A percentile compares a stretch with the other conserved stretches of the same genome.
phyloP scores from a whole-genome alignment of 306 rosid genomes.

The Mimosa pudica region DNA sequence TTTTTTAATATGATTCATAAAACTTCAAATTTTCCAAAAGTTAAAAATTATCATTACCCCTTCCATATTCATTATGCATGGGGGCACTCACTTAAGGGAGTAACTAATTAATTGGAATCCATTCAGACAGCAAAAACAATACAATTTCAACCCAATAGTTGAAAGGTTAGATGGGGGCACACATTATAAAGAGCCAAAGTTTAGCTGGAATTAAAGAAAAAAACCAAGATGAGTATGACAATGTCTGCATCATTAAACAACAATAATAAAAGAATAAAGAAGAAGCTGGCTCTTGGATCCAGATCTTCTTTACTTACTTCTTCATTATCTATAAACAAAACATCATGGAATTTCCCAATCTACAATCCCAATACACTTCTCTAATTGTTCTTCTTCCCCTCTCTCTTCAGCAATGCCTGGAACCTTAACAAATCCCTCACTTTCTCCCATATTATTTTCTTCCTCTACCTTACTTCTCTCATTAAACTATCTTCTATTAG shows the following conservation, averaged over 20 bases:
- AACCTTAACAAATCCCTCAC: conserved; percentile 68
- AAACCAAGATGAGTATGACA: conserved; percentile 42
- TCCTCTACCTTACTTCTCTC: conserved; percentile 52
- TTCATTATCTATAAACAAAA: conserved; percentile 78
- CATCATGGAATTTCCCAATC: conserved; percentile 91
- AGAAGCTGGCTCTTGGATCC: conserved; percentile 67
- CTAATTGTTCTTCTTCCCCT: conserved; percentile 39
- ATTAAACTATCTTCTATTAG: conserved; percentile 50
- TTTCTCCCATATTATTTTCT: conserved; percentile 63
- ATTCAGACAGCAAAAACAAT: conserved; percentile 39
- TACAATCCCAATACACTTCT: conserved; percentile 89
- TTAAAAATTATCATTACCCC: neutral
- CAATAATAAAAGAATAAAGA: conserved; percentile 58
- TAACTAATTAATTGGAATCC: conserved; percentile 36
- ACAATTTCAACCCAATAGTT: conserved; percentile 36
- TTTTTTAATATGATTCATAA: neutral
- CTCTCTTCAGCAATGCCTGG: conserved; percentile 89
- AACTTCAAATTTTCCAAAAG: neutral
- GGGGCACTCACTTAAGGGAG: conserved; percentile 34
- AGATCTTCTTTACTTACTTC: conserved; percentile 65
- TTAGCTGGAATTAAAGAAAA: conserved; percentile 15
- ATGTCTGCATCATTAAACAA: conserved; percentile 54
- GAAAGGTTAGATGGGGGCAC: conserved; percentile 35
- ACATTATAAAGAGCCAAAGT: conserved; percentile 14
- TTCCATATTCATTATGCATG: conserved; percentile 27